Base-by-base conservation (phyloP, 495 filamentous ascomycete species). In the Aspergillus conjunctus region DNA sequence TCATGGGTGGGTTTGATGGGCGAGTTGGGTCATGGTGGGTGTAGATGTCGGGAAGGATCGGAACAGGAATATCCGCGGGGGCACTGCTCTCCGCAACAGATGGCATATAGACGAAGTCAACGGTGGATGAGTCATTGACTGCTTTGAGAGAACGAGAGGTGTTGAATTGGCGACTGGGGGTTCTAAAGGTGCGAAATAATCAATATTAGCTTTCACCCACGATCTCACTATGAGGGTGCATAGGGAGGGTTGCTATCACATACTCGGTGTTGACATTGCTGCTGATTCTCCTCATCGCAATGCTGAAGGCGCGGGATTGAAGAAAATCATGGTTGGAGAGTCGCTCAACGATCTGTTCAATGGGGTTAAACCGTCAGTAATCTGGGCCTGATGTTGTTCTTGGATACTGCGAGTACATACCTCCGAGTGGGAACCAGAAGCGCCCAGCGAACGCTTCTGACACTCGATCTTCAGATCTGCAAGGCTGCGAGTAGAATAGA, bases 51-150 rank as follows among this genome's bases (percentile, higher is more conserved):
- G 83, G 77, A 64, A 87, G 74, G 64, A 87, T 74, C 64, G 85
- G 85, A 52, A 86, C 76, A 52, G 75, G 80, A 10, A 71, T 69
- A 37, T 71, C 60, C 17, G 72, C 50, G 8, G 68, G 68, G 39
- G 66, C 21, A 10, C 81, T 77, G 18, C 81, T 60, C 52, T 80
- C 77, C 50, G 74, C 71, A 67, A 78, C 66, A 54, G 79, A 73
- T 32, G 86, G 86, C 71, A 88, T 74, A 77, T 81, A 87, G 65
- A 79, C 80, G 62, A 87, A 85, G 76, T 88, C 86, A 54, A 88
- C 85, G 31, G 85, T 82, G 43, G 83, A 85, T 59, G 71, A 74
- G 75, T 88, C 85, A 61, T 80, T 76, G 58, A 80, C 72, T 58
- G 80, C 68, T 67, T 85, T 85, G 53, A 77, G 73, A 60, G 78